Base-by-base conservation (phyloP, 495 filamentous ascomycete genomes). In the Neurospora cerealis region DNA sequence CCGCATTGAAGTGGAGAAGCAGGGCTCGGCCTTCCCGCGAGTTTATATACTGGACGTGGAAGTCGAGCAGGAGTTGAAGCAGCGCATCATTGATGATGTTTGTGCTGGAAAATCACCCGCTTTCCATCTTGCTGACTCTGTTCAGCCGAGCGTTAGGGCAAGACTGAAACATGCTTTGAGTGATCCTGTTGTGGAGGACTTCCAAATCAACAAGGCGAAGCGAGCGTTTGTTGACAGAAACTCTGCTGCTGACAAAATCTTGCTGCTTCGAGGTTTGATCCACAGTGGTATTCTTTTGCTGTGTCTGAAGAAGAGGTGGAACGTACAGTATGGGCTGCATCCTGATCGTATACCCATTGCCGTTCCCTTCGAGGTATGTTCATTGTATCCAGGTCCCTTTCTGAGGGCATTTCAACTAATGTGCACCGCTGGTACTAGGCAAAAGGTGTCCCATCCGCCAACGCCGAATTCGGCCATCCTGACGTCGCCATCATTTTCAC, bases 401-500 rank as follows among this genome's bases (percentile, higher is more conserved):
- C 4, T 32, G 1, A 19, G 7, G 54, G 10, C 3, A 7, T 19
- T 19, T 19, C 3, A 28, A 19, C 54, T 66, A 66, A 66, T 1
- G 24, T 66, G 13, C 28, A 32, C 54, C 54, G 24, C 32, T 66
- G 2, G 21, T 36, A 66, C 32, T 9, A 71, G 38, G 69, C 73
- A 40, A 74, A 74, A 44, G 73, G 73, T n/a, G 73, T 74, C 11
- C 69, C 73, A 24, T 72, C 48, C n/a, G 73, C 71, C 21, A 44
- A 74, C 44, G 37, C 54, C 1, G 72, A 73, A 37, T 73, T 79
- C 74, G 86, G 87, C 21, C 86, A 89, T 74, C 86, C 87, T 5
- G 87, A 89, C 76, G 86, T 88, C 6, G 82, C 86, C 10, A 88
- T 88, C 28, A 40, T 88, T 0, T 85, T 88, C 28, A 88, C 87